Evolutionary conservation across 148 eudicot genomes (phyloP).

Genomic region (Cornus controversa): DNA sequence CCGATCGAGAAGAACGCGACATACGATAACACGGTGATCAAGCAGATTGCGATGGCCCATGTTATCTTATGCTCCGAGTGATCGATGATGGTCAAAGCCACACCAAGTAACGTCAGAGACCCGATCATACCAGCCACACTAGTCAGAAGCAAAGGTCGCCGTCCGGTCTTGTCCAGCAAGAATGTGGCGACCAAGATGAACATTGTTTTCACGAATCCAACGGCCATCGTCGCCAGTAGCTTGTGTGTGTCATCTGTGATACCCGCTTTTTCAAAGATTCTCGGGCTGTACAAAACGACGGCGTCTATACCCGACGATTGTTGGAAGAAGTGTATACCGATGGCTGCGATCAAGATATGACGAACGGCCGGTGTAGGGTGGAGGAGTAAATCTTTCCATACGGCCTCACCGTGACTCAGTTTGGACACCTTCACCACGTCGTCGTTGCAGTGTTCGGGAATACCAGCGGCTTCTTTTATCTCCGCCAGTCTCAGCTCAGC

Average conservation of each 20-base stretch:
- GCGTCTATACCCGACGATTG: constrained; percentile 53
- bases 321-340: constrained; percentile 57
- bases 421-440: constrained; percentile 28
- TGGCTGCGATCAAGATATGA: constrained; percentile 35
- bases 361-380: constrained; percentile 42
- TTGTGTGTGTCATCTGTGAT: constrained; percentile 19
- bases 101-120: constrained; percentile 16
- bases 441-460: constrained; percentile 32
- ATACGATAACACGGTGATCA: constrained; percentile 18
- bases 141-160: constrained; percentile 29
- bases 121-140: constrained; percentile 29
- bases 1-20: constrained; percentile 50
- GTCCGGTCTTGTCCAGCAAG: constrained; percentile 34
- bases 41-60: constrained; percentile 35
- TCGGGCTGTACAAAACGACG: constrained; percentile 49
- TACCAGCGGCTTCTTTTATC: constrained; percentile 52
- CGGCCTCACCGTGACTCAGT: constrained; percentile 27
- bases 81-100: constrained; percentile 27
- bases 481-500: constrained; percentile 32
- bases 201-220: constrained; percentile 33
- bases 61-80: constrained; percentile 11
- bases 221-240: constrained; percentile 38
- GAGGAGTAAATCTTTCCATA: constrained; percentile 42
- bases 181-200: constrained; percentile 44
- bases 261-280: constrained; percentile 48